Conservation (phyloP, 768 basidiomycete genomes). For the Leucosporidium scottii region DNA sequence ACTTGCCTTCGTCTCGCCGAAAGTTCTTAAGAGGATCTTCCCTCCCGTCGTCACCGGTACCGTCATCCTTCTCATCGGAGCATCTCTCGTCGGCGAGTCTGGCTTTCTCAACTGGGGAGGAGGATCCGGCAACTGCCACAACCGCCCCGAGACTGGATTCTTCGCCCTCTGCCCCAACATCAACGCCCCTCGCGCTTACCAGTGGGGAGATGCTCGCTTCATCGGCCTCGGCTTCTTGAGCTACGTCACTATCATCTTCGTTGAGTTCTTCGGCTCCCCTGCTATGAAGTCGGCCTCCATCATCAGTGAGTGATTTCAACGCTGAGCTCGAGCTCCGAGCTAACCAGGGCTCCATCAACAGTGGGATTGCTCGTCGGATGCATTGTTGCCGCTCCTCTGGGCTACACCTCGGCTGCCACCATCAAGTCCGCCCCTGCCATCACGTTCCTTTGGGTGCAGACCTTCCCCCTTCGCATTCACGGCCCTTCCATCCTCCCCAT, state of each 20-base stretch:
- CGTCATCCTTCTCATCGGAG: conserved; percentile 70
- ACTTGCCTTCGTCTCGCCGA: conserved; percentile 29
- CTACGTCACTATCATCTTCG: conserved; percentile 66
- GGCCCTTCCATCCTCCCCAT: conserved; percentile 59
- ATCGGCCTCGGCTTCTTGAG: conserved; percentile 81
- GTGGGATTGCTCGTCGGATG: conserved; percentile 52
- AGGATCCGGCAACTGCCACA: conserved; percentile 64
- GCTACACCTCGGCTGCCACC: conserved; percentile 62
- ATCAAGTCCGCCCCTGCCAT: conserved; percentile 65
- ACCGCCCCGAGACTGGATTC: conserved; percentile 57
- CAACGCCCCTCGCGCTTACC: conserved; percentile 30
- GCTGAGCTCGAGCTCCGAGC: neutral
- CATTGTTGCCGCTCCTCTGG: conserved; percentile 69
- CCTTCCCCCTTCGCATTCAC: conserved; percentile 69
- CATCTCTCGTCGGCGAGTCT: conserved; percentile 64
- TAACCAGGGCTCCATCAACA: neutral
- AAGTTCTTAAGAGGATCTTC: conserved; percentile 59
- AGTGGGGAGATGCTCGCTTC: conserved; percentile 75
- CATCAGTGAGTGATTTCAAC: conserved; percentile 36
- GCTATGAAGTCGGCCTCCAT: conserved; percentile 53
- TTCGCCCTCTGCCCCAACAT: conserved; percentile 63
- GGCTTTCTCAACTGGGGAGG: conserved; percentile 79
- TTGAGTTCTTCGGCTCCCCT: conserved; percentile 74
- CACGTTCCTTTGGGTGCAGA: conserved; percentile 57
- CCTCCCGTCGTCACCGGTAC: conserved; percentile 77